Evolutionary conservation across 208 protist species (phyloP).

Genomic region (Leishmania arabica): DNA sequence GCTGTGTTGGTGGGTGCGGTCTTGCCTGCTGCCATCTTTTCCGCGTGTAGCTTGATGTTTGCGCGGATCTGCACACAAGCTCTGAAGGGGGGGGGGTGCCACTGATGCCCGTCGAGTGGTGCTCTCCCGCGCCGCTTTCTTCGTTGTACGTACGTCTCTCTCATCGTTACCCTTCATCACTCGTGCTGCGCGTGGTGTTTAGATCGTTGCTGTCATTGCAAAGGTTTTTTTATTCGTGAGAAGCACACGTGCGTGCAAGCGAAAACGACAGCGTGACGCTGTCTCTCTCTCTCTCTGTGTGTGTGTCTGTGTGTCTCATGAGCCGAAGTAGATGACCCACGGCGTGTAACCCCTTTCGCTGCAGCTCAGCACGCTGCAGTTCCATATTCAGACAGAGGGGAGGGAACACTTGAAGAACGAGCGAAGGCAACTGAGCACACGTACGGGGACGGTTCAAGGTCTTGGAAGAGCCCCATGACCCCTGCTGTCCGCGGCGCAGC

Average conservation of each 20-base stretch:
- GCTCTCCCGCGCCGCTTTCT: background rate
- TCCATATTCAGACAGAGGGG: too few species aligned
- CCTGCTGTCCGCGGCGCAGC: background rate
- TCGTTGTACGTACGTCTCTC: background rate
- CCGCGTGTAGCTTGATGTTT: background rate
- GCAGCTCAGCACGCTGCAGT: background rate
- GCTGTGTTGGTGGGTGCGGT: background rate
- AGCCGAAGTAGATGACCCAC: background rate
- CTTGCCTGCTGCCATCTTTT: background rate
- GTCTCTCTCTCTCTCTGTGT: slow-evolving; percentile 17
- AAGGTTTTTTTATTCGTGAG: background rate
- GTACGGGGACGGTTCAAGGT: background rate
- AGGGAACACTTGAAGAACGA: background rate
- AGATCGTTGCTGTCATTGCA: background rate
- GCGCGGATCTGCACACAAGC: background rate
- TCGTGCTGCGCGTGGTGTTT: background rate
- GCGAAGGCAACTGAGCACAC: background rate
- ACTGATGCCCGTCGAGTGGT: background rate
- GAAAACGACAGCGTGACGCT: background rate
- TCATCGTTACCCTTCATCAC: background rate
- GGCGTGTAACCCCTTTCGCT: background rate
- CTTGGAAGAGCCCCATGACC: background rate
- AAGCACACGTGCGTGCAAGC: background rate
- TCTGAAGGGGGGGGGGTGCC: background rate
- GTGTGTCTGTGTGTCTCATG: background rate